These are phyloP conservation scores for Papiliotrema laurentii DNA, from an alignment of 1,284 basidiomycete genomes.

Conservation along the genomic window DNA sequence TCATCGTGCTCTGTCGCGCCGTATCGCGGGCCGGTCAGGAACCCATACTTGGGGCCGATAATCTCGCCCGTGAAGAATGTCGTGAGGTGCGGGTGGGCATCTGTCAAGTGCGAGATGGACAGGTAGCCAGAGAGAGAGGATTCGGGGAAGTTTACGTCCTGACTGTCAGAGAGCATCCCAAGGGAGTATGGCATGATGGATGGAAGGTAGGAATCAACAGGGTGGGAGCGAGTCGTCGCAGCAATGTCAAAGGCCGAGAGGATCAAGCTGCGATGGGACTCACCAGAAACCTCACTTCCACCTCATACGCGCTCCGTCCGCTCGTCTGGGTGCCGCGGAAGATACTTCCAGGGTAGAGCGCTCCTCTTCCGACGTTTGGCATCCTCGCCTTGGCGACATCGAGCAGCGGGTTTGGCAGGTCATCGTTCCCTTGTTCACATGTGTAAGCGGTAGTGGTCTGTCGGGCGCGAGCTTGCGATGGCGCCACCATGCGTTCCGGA, in stretches of 20 bases:
- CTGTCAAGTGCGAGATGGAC: conserved; percentile 78
- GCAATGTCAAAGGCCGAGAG: background rate
- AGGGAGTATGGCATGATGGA: no score
- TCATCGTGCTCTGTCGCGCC: conserved; percentile 83
- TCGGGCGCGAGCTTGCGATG: no score
- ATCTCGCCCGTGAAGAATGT: conserved; percentile 94
- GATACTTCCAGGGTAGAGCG: conserved; percentile 70
- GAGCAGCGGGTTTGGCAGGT: conserved; percentile 55
- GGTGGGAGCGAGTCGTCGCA: background rate
- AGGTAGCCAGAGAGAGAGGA: conserved; percentile 83
- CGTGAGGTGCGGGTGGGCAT: conserved; percentile 83
- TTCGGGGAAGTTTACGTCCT: conserved; percentile 76
- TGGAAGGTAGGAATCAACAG: no score
- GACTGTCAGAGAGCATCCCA: no score
- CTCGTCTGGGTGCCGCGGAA: conserved; percentile 78
- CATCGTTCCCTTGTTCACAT: conserved; percentile 8
- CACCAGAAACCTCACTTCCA: conserved; percentile 73
- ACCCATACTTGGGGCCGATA: conserved; percentile 76
- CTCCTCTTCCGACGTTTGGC: conserved; percentile 68
- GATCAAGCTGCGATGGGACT: conserved; percentile 50
- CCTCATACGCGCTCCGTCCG: conserved; percentile 77
- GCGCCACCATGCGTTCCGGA: no score
- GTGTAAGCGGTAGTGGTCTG: no score
- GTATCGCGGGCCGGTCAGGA: conserved; percentile 71
- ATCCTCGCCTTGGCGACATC: conserved; percentile 72